Percentiles rank a stretch among this genome's conserved stretches.
Conservation (phyloP, 2,329 filamentous ascomycete genomes). For the Diaporthe sp. region DNA sequence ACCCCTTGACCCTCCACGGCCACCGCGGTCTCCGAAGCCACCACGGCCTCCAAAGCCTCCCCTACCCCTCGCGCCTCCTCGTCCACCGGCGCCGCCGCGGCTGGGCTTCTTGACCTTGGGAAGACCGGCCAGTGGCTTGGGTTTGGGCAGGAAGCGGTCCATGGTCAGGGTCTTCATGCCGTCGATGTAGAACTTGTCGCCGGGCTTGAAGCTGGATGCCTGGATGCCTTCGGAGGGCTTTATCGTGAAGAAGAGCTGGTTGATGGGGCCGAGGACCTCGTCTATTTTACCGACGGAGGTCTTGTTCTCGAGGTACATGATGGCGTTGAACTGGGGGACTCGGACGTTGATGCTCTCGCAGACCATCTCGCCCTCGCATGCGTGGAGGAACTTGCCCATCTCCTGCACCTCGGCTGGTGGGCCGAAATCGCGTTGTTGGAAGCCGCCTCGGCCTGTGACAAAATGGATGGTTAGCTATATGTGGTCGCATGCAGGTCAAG, state of each 20-base stretch:
- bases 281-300: constrained; percentile 96
- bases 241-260: constrained; percentile 98
- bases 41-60: constrained; percentile 50
- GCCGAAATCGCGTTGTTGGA: constrained; percentile 71
- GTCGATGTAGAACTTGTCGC: constrained; percentile 97
- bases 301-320: constrained; percentile 99
- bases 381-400: constrained; percentile 94
- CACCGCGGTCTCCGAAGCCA: constrained; percentile 46
- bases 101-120: constrained; percentile 64
- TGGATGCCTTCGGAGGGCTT: constrained; percentile 98
- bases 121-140: constrained; percentile 78
- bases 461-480: constrained; percentile 31
- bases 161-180: constrained; percentile 94
- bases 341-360: constrained; percentile 96
- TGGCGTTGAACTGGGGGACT: constrained; percentile 98
- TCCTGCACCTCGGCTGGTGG: constrained; percentile 78
- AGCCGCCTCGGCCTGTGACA: constrained; percentile 71
- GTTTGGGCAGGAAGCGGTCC: constrained; percentile 97
- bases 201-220: constrained; percentile 92
- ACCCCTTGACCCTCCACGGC: constrained; percentile 39
- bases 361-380: constrained; percentile 97
- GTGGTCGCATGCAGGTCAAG: not conserved
- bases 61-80: constrained; percentile 56
- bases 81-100: constrained; percentile 70
- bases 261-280: constrained; percentile 96